phyloP scores from a whole-genome alignment of 2,329 filamentous ascomycete genomes.

The Xylaria sp. region DNA sequence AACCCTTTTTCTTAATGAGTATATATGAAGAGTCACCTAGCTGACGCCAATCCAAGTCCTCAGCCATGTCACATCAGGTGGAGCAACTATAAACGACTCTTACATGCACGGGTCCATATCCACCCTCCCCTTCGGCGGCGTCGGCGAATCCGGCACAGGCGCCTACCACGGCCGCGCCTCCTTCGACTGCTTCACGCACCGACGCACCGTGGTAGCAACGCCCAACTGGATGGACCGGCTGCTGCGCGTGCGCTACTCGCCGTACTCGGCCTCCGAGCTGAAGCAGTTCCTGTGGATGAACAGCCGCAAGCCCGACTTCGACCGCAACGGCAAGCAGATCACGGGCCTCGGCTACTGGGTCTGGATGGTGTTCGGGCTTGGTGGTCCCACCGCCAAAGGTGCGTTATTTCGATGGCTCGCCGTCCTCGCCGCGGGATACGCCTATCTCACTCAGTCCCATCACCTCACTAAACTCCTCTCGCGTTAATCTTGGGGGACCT shows the following conservation, averaged over 20 bases:
- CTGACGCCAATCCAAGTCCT: slow-evolving; percentile 58
- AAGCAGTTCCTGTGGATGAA: slow-evolving; percentile 58
- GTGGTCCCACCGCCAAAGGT: slow-evolving; percentile 61
- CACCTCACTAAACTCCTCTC: slow-evolving; percentile 21
- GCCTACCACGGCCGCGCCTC: slow-evolving; percentile 81
- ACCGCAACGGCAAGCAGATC: slow-evolving; percentile 66
- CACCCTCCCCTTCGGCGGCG: slow-evolving; percentile 83
- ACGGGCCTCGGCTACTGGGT: slow-evolving; percentile 67
- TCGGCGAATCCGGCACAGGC: slow-evolving; percentile 81
- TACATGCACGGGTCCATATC: slow-evolving; percentile 78
- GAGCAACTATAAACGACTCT: slow-evolving; percentile 73
- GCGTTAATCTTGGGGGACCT: neutral
- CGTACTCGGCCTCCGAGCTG: slow-evolving; percentile 63
- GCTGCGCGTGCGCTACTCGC: slow-evolving; percentile 75
- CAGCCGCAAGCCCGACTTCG: slow-evolving; percentile 66
- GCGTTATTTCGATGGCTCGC: slow-evolving; percentile 65
- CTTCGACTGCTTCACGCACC: slow-evolving; percentile 68
- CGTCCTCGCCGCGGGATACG: slow-evolving; percentile 53
- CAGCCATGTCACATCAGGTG: slow-evolving; percentile 72
- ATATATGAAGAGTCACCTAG: neutral
- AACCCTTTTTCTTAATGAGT: slow-evolving; percentile 23
- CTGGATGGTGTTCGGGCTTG: slow-evolving; percentile 62
- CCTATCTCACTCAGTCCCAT: slow-evolving; percentile 47
- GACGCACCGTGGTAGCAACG: slow-evolving; percentile 67
- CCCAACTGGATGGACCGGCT: slow-evolving; percentile 75